These are phyloP conservation scores for Keithomyces neogunnii DNA, from an alignment of 2,329 filamentous ascomycete genomes.

Conservation along the genomic window DNA sequence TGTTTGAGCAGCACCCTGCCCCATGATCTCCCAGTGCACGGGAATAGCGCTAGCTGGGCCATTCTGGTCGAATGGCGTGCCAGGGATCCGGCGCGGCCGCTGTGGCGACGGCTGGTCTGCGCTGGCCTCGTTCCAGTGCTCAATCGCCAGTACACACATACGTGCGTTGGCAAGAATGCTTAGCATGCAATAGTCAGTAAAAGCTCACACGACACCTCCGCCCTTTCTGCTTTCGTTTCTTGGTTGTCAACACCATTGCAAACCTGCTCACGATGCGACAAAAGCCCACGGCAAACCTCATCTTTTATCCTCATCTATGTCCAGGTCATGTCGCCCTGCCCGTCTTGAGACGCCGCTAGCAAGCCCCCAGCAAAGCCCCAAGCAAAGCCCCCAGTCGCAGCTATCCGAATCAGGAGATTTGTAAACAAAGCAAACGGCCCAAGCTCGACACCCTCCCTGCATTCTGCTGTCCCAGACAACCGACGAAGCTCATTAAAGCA, in stretches of 20 bases:
- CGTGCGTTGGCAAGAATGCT: too few species aligned
- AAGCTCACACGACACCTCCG: not conserved
- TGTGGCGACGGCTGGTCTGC: not conserved
- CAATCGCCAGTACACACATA: not conserved
- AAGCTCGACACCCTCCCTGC: slow-evolving; percentile 17
- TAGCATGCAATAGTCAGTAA: not conserved
- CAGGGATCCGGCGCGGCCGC: not conserved
- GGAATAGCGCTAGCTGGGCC: too few species aligned
- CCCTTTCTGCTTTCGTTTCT: not conserved
- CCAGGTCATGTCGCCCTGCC: slow-evolving; percentile 5
- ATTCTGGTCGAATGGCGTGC: not conserved
- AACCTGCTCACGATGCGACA: slow-evolving; percentile 14
- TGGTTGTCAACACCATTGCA: slow-evolving; percentile 9
- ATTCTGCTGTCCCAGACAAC: slow-evolving; percentile 27
- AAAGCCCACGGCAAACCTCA: slow-evolving; percentile 9
- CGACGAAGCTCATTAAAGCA: slow-evolving; percentile 9
- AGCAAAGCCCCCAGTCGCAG: slow-evolving; percentile 15
- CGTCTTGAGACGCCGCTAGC: slow-evolving; percentile 5
- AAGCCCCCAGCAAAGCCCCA: not conserved
- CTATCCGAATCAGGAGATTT: slow-evolving; percentile 29
- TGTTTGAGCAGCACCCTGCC: too few species aligned
- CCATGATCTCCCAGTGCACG: too few species aligned
- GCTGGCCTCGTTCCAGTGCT: slow-evolving; percentile 1
- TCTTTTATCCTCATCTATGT: slow-evolving; percentile 4
- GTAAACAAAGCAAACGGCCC: slow-evolving; percentile 30